Percentiles rank a stretch among this genome's conserved stretches.
phyloP scores from a whole-genome alignment of 23 red algal species.

The Agarophyton chilense region DNA sequence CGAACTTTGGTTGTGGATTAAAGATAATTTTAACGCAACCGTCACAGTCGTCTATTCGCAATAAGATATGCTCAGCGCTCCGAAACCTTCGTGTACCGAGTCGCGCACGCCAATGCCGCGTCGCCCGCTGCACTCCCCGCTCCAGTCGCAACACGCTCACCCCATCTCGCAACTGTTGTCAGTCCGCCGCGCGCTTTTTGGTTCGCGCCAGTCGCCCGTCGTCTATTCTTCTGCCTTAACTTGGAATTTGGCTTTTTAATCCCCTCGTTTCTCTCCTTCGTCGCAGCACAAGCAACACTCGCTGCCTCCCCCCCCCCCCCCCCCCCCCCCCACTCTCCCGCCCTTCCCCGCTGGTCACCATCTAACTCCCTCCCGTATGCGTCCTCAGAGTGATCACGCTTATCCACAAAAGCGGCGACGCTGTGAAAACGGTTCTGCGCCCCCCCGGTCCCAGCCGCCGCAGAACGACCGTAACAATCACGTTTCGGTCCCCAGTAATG shows the following conservation, averaged over 20 bases:
- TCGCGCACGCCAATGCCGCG: not conserved
- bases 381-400: not conserved
- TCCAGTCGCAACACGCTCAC: not conserved
- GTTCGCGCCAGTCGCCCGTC: not conserved
- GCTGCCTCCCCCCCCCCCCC: too few relatives aligned
- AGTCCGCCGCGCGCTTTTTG: not conserved
- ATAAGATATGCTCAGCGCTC: too few relatives aligned
- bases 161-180: not conserved
- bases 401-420: constrained; percentile 6
- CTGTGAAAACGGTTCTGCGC: not conserved
- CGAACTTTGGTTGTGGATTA: too few relatives aligned
- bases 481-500: not conserved
- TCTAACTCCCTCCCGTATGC: not conserved
- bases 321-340: too few relatives aligned
- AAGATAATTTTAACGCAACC: too few relatives aligned
- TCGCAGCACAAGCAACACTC: too few relatives aligned
- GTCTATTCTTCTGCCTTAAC: not conserved
- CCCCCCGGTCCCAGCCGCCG: not conserved
- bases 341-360: not conserved
- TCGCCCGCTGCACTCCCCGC: not conserved
- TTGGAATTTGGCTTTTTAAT: constrained; percentile 7
- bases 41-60: too few relatives aligned
- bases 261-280: not conserved
- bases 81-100: too few relatives aligned
- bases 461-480: not conserved